Percentiles rank a stretch among this genome's conserved stretches.
Conservation (phyloP, 768 basidiomycete genomes). For the Trametes punicea region DNA sequence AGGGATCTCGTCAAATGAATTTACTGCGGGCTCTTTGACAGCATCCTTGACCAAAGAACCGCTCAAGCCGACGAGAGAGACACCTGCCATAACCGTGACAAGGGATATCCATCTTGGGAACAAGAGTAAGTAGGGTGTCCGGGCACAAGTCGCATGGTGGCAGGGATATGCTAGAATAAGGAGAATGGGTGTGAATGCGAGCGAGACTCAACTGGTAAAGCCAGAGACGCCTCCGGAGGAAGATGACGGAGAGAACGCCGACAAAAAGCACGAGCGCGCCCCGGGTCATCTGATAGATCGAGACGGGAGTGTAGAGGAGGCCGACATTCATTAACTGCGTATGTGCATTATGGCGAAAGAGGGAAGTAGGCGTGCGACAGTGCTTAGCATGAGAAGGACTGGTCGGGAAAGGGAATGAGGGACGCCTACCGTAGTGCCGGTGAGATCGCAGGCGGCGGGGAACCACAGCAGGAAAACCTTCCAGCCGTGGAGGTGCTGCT, state of each 20-base stretch:
- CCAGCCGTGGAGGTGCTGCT: slow-evolving; percentile 56
- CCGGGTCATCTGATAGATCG: slow-evolving; percentile 95
- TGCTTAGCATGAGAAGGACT: slow-evolving; percentile 10
- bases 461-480: slow-evolving; percentile 79
- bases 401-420: slow-evolving; percentile 7
- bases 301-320: slow-evolving; percentile 92
- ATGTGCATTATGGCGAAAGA: slow-evolving; percentile 15
- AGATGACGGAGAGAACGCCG: slow-evolving; percentile 85
- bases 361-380: background rate
- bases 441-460: slow-evolving; percentile 86
- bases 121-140: slow-evolving; percentile 13
- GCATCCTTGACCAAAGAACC: slow-evolving; percentile 84
- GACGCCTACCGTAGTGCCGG: slow-evolving; percentile 75
- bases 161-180: slow-evolving; percentile 9
- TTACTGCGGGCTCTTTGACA: slow-evolving; percentile 44
- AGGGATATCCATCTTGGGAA: slow-evolving; percentile 80
- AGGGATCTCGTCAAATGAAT: slow-evolving; percentile 30
- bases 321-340: slow-evolving; percentile 88
- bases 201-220: slow-evolving; percentile 69
- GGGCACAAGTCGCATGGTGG: background rate
- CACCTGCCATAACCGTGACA: slow-evolving; percentile 81
- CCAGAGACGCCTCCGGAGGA: slow-evolving; percentile 82
- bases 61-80: slow-evolving; percentile 82
- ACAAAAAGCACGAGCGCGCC: slow-evolving; percentile 94
- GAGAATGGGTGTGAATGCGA: slow-evolving; percentile 17